Evolutionary conservation across 2,329 filamentous ascomycete genomes (phyloP), one percentile per base, ranked within the genome.

Genomic region (Aspergillus ochraceoroseus): DNA sequence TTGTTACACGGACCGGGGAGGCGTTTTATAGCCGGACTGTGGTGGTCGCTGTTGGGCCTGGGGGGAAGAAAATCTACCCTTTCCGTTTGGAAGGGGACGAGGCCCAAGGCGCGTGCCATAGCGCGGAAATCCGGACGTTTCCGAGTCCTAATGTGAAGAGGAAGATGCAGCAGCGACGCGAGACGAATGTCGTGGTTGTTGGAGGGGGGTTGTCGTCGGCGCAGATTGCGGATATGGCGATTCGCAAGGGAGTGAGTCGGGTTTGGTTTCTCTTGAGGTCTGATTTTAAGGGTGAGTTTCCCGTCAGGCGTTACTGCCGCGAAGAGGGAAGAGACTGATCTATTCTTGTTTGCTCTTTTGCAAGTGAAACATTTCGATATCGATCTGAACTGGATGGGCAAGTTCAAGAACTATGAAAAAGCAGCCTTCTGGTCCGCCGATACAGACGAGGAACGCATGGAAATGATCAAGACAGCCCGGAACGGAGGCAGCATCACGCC

Each of bases 401-500:
- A 90, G 58, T 90, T 85, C 61, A 80, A 82, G 41, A 90, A 90
- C 58, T 76, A 79, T 38, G 79, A 85, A 51, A 84, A 89, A 57
- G 81, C 85, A 0, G 73, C 74, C 0, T 92, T 89, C 61, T 89
- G 84, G 82, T 79, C 77, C 5, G 83, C 83, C 3, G 83, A 88
- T 51, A 77, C 76, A 4, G 81, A 87, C 44, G 74, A 79, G 54
- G 76, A 89, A 61, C 74, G 84, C 2, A 71, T 81, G 19, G 71
- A 79, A 23, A 83, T 85, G 62, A 73, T 85, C 47, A 71, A 73
- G 48, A 63, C 70, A 30, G 85, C 85, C 0, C 74, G 84, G 5
- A 80, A 82, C 11, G 86, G 86, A 2, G 85, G 85, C n/a, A 87
- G 82, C 60, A 77, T 89, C 49, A 87, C 80, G 3, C 80, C 83